Percentiles rank a stretch among this genome's conserved stretches.
Conservation (phyloP, 768 basidiomycete genomes). For the Melanogaster broomeanus region DNA sequence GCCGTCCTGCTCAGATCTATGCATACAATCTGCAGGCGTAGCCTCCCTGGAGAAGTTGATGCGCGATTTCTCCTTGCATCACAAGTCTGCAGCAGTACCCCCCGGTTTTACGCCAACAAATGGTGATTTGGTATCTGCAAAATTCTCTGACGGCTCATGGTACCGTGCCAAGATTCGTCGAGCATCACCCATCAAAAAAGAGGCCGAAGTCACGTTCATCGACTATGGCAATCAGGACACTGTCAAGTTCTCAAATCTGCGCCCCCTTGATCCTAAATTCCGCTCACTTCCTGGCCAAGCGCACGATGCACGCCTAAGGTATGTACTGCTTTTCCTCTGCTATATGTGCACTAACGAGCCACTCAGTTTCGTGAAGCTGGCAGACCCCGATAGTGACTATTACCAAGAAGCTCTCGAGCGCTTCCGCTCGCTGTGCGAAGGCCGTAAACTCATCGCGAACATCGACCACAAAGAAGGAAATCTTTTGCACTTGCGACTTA, state of each 20-base stretch:
- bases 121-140: constrained; percentile 92
- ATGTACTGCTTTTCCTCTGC: constrained; percentile 3
- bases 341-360: constrained; percentile 3
- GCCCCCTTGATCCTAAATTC: constrained; percentile 91
- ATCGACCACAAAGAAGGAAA: constrained; percentile 83
- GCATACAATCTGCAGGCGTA: constrained; percentile 58
- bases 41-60: constrained; percentile 91
- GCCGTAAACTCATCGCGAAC: constrained; percentile 97
- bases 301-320: constrained; percentile 91
- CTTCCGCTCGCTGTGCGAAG: constrained; percentile 84
- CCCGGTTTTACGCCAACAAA: constrained; percentile 77
- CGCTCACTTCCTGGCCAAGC: constrained; percentile 90
- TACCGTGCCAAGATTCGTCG: constrained; percentile 92
- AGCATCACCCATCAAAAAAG: constrained; percentile 85
- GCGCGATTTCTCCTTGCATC: constrained; percentile 89
- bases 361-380: constrained; percentile 82
- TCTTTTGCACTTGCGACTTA: constrained; percentile 85
- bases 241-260: constrained; percentile 76
- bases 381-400: constrained; percentile 83
- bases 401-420: constrained; percentile 80
- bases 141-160: constrained; percentile 94
- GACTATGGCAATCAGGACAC: constrained; percentile 95
- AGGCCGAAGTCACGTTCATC: constrained; percentile 94
- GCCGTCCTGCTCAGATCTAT: neutral
- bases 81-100: constrained; percentile 63